These are phyloP conservation scores for Vitis cinerea DNA, from an alignment of 164 flowering plant species.

Conservation along the genomic window DNA sequence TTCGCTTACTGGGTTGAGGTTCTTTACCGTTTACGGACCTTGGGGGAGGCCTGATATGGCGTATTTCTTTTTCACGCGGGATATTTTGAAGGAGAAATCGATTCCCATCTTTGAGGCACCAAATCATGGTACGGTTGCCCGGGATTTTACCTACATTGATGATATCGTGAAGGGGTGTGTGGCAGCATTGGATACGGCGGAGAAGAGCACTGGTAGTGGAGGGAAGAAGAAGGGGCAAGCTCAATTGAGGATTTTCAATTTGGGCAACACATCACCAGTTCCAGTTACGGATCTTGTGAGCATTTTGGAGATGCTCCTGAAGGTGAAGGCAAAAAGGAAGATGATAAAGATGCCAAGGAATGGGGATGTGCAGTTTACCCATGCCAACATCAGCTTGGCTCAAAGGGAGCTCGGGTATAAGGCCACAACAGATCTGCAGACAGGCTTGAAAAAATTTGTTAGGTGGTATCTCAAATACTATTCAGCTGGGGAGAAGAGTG, in stretches of 20 bases:
- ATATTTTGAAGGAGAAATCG: slow-evolving; percentile 70
- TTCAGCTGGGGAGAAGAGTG: slow-evolving; percentile 57
- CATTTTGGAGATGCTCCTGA: slow-evolving; percentile 82
- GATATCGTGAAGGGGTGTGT: slow-evolving; percentile 75
- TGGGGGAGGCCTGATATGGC: slow-evolving; percentile 99
- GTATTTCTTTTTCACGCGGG: slow-evolving; percentile 83
- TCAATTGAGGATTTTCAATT: slow-evolving; percentile 74
- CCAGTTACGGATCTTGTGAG: slow-evolving; percentile 77
- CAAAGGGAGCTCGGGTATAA: slow-evolving; percentile 79
- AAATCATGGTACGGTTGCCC: slow-evolving; percentile 82
- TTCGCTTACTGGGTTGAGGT: slow-evolving; percentile 84
- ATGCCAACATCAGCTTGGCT: slow-evolving; percentile 84
- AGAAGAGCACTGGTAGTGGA: slow-evolving; percentile 87
- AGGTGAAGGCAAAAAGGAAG: slow-evolving; percentile 71
- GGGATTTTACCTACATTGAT: slow-evolving; percentile 90
- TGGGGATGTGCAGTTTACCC: slow-evolving; percentile 92
- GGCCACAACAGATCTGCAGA: slow-evolving; percentile 85
- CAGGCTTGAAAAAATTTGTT: slow-evolving; percentile 86
- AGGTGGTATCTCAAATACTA: slow-evolving; percentile 73
- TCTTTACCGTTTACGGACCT: slow-evolving; percentile 93
- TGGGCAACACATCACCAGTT: slow-evolving; percentile 80
- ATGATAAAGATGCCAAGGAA: slow-evolving; percentile 83
- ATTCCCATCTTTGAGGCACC: slow-evolving; percentile 75
- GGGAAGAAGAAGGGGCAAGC: slow-evolving; percentile 92
- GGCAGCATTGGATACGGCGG: slow-evolving; percentile 64